Evolutionary conservation across 2,329 filamentous ascomycete genomes (phyloP).

Genomic region (Pyricularia sp.): DNA sequence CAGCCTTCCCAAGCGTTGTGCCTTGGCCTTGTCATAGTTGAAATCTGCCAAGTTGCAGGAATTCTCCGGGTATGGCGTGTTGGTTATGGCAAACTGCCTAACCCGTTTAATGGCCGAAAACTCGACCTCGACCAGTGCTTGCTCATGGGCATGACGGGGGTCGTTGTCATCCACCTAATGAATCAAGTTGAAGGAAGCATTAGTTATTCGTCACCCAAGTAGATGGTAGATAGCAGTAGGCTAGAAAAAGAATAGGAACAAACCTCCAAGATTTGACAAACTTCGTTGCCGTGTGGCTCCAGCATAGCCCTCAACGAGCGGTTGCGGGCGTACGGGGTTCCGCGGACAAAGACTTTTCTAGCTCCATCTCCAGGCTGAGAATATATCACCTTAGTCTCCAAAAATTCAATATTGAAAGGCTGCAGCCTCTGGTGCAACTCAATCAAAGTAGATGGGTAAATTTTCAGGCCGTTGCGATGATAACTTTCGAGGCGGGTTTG

Average conservation of each 20-base stretch:
- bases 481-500: not conserved
- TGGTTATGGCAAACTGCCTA: conserved; percentile 44
- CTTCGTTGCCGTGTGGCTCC: conserved; percentile 29
- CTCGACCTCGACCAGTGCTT: conserved; percentile 32
- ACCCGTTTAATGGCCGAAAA: conserved; percentile 25
- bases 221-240: conserved; percentile 22
- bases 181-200: conserved; percentile 25
- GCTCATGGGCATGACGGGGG: conserved; percentile 16
- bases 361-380: conserved; percentile 8
- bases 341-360: conserved; percentile 27
- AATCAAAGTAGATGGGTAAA: conserved; percentile 24
- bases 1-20: conserved; percentile 25
- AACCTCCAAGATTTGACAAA: conserved; percentile 33
- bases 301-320: conserved; percentile 26
- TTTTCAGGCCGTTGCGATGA: not conserved
- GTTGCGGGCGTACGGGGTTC: conserved; percentile 26
- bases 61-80: conserved; percentile 34
- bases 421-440: conserved; percentile 14
- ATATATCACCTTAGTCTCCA: conserved; percentile 28
- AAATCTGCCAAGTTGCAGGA: conserved; percentile 12
- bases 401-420: conserved; percentile 21
- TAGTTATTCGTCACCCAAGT: conserved; percentile 21
- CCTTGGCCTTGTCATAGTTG: conserved; percentile 13
- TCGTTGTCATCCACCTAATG: conserved; percentile 27
- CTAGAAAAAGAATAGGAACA: not conserved